Evolutionary conservation across 148 eudicot species (phyloP).

Genomic region (Persicaria maculosa): DNA sequence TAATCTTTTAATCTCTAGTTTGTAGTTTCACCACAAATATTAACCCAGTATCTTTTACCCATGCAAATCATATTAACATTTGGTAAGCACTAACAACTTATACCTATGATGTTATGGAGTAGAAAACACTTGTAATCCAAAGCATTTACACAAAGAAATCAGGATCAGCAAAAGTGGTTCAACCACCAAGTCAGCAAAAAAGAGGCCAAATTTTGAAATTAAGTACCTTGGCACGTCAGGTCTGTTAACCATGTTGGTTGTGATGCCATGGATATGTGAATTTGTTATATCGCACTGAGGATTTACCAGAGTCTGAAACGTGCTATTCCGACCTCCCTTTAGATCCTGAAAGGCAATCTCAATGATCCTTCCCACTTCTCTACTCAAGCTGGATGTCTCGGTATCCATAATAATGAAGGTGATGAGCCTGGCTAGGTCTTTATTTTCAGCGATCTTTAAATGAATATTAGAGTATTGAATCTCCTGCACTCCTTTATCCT

Average conservation of each 20-base stretch:
- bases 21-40: too few species aligned
- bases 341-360: constrained; percentile 84
- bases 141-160: neutral
- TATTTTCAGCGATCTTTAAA: constrained; percentile 33
- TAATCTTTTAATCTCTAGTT: too few species aligned
- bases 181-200: neutral
- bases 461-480: constrained; percentile 34
- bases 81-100: too few species aligned
- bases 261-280: constrained; percentile 47
- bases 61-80: too few species aligned
- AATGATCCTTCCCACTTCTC: constrained; percentile 48
- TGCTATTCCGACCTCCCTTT: constrained; percentile 74
- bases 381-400: constrained; percentile 74
- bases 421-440: constrained; percentile 37
- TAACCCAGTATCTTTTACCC: too few species aligned
- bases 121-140: neutral
- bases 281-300: constrained; percentile 58
- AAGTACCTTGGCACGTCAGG: constrained; percentile 76
- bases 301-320: constrained; percentile 79
- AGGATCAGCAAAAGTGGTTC: neutral
- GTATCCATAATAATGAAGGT: constrained; percentile 70
- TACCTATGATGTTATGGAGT: too few species aligned
- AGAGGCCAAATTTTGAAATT: neutral
- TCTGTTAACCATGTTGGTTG: constrained; percentile 51
- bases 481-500: constrained; percentile 26